These are phyloP conservation scores for Hordeum marinum DNA, from an alignment of 176 grass and related monocot species.

Conservation along the genomic window DNA sequence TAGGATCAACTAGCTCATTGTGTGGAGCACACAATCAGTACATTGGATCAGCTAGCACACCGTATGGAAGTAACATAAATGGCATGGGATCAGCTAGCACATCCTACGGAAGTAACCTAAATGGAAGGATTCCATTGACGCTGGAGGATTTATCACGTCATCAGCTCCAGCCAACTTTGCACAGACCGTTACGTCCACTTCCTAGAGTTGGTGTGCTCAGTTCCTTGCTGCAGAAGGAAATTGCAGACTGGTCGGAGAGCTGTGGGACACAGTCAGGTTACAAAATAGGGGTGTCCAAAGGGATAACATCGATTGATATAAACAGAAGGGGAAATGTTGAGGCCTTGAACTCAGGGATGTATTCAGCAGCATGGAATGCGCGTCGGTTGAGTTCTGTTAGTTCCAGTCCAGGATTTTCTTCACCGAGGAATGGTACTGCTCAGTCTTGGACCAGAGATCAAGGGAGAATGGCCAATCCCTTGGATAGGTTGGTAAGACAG, in stretches of 20 bases:
- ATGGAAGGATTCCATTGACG: conserved; percentile 19
- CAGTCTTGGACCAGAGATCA: conserved; percentile 20
- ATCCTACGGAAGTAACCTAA: conserved; percentile 5
- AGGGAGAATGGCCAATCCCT: conserved; percentile 17
- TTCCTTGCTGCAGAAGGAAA: conserved; percentile 66
- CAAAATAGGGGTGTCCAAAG: conserved; percentile 27
- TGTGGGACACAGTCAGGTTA: conserved; percentile 51
- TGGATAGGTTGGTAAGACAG: conserved; percentile 38
- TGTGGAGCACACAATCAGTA: conserved; percentile 4
- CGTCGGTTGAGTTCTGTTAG: conserved; percentile 5
- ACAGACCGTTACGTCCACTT: conserved; percentile 48
- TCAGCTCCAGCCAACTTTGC: conserved; percentile 35
- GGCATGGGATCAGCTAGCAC: conserved; percentile 27
- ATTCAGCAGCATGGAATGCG: conserved; percentile 27
- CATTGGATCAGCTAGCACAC: background rate
- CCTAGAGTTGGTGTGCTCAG: conserved; percentile 66
- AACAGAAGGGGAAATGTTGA: conserved; percentile 22
- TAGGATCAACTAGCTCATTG: conserved; percentile 19
- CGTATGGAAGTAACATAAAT: background rate
- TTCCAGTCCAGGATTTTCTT: conserved; percentile 15
- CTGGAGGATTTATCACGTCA: conserved; percentile 18
- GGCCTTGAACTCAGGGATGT: conserved; percentile 22
- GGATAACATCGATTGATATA: conserved; percentile 10
- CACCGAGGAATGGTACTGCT: background rate
- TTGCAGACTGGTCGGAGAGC: conserved; percentile 48